Conservation (phyloP, 306 rosid genomes). For the Prunus armeniaca region DNA sequence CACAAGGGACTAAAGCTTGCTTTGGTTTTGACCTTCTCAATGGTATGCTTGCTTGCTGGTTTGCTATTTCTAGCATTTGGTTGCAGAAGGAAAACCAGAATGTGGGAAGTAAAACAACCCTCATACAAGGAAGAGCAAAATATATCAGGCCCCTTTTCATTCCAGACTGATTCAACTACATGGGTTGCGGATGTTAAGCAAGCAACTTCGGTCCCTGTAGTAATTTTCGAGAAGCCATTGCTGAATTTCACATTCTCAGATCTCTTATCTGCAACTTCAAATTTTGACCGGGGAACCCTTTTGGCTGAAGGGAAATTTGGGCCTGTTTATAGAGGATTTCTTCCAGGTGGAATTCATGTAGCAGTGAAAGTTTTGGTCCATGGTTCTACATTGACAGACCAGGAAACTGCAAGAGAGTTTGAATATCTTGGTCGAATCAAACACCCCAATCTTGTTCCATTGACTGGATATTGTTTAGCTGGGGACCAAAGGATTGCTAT, state of each 20-base stretch:
- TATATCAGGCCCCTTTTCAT: slow-evolving; percentile 92
- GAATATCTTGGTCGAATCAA: slow-evolving; percentile 97
- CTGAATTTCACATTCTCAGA: slow-evolving; percentile 87
- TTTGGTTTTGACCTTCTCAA: slow-evolving; percentile 59
- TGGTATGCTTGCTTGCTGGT: slow-evolving; percentile 74
- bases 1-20: slow-evolving; percentile 72
- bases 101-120: slow-evolving; percentile 74
- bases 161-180: slow-evolving; percentile 93
- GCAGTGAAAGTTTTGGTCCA: slow-evolving; percentile 93
- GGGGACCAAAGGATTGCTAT: slow-evolving; percentile 96
- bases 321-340: slow-evolving; percentile 91
- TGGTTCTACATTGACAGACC: slow-evolving; percentile 89
- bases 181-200: slow-evolving; percentile 99
- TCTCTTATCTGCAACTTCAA: slow-evolving; percentile 87
- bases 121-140: slow-evolving; percentile 80
- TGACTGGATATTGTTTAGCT: slow-evolving; percentile 96
- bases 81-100: slow-evolving; percentile 68
- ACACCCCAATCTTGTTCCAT: slow-evolving; percentile 91
- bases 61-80: slow-evolving; percentile 77
- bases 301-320: slow-evolving; percentile 99
- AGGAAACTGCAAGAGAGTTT: slow-evolving; percentile 88
- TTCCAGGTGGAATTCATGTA: slow-evolving; percentile 85
- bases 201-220: slow-evolving; percentile 82
- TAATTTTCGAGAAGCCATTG: slow-evolving; percentile 91
- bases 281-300: slow-evolving; percentile 90